phyloP scores from a whole-genome alignment of 169 alveolate genomes.

The Perkinsus olseni region DNA sequence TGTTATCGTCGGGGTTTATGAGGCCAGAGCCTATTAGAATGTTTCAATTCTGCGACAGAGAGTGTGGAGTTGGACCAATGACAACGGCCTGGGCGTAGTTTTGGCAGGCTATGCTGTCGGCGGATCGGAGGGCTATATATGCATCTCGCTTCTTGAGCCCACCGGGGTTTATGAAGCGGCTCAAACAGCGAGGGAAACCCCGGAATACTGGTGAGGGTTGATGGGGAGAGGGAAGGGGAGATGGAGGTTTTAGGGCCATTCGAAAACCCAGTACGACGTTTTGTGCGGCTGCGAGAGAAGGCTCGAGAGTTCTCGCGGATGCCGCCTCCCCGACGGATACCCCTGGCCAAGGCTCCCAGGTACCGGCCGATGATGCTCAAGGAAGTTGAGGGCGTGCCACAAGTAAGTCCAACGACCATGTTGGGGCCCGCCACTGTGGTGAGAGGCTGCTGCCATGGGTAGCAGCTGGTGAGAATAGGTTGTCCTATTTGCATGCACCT shows the following conservation, averaged over 20 bases:
- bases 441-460: no score
- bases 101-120: not conserved
- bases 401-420: not conserved
- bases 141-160: slow-evolving; percentile 43
- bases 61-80: not conserved
- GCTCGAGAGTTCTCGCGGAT: slow-evolving; percentile 49
- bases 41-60: not conserved
- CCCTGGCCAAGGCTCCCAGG: not conserved
- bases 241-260: slow-evolving; percentile 36
- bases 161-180: slow-evolving; percentile 51
- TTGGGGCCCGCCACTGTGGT: slow-evolving; percentile 13
- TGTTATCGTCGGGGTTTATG: no score
- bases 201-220: slow-evolving; percentile 42
- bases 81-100: no score
- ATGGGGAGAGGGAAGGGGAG: not conserved
- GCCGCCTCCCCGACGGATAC: slow-evolving; percentile 44
- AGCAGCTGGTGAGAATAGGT: no score
- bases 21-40: not conserved
- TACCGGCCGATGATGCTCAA: not conserved
- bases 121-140: slow-evolving; percentile 26
- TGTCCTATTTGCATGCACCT: no score
- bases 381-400: slow-evolving; percentile 8
- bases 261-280: slow-evolving; percentile 56
- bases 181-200: slow-evolving; percentile 59
- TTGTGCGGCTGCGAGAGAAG: slow-evolving; percentile 55